Base-by-base conservation (phyloP, 2,329 filamentous ascomycete species). In the Blastomyces gilchristii region DNA sequence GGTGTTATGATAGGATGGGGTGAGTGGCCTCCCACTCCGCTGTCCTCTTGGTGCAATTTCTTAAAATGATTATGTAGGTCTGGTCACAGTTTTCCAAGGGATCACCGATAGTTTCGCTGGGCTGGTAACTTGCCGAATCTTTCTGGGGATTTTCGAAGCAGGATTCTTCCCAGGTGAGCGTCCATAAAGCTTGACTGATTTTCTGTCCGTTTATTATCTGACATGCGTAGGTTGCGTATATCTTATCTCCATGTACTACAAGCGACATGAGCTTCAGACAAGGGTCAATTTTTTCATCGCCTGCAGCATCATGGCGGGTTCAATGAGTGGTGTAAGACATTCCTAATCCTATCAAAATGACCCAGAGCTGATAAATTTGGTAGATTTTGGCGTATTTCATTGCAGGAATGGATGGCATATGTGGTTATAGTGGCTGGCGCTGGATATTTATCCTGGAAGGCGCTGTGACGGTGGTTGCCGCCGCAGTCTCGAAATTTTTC, bases 401-500 rank as follows among this genome's bases (percentile, higher is more conserved):
- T 63, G 69, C 71, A 28, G 68, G 75, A 50, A 73, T 80, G 70
- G 71, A 78, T 43, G 78, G 78, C 0, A 65, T 72, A 18, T 72
- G 69, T 12, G 77, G 77, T 9, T 76, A 76, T 61, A 67, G 65
- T 52, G 70, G 74, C 18, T 79, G 78, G 77, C 72, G 76, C 25
- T 80, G 78, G 79, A 77, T 81, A 45, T 81, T 81, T 68, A 78
- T 81, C 53, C 69, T 77, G 5, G 80, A 83, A 68, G 81, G 80
- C 3, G 71, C 80, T 34, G 69, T 75, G 14, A 83, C 81, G 0
- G 71, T 83, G 8, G 59, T 80, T 1, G 57, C 80, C 0, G 80
- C 81, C 8, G 68, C 81, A 3, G 68, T 75, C 5, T 77, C 83
- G 14, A 83, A 80, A 72, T 83, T 85, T 54, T 66, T 78, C 65